Percentiles rank a stretch among this genome's conserved stretches.
Conservation (phyloP, 2,329 filamentous ascomycete species). For the Pestalotiopsis sp. region DNA sequence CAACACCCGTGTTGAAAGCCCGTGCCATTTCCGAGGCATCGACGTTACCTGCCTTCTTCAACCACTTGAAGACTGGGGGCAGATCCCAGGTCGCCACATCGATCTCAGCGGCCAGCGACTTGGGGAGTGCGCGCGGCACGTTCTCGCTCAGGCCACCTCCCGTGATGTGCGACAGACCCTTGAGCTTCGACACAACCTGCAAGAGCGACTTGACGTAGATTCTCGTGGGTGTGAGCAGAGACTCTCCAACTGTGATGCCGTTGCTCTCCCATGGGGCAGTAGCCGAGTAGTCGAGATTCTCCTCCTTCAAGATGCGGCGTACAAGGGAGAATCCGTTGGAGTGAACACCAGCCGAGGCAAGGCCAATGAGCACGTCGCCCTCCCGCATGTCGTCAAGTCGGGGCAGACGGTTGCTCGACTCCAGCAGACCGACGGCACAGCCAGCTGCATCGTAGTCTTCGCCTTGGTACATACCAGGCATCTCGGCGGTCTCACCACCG, state of each 20-base stretch:
- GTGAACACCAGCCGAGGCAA: slow-evolving; percentile 86
- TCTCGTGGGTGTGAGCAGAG: slow-evolving; percentile 83
- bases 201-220: slow-evolving; percentile 91
- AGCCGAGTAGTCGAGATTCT: slow-evolving; percentile 72
- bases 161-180: slow-evolving; percentile 96
- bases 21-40: slow-evolving; percentile 80
- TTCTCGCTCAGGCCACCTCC: slow-evolving; percentile 93
- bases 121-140: slow-evolving; percentile 89
- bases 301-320: slow-evolving; percentile 79
- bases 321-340: slow-evolving; percentile 99
- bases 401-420: slow-evolving; percentile 71
- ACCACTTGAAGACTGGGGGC: slow-evolving; percentile 83
- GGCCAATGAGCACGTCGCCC: slow-evolving; percentile 84
- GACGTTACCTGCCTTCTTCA: slow-evolving; percentile 75
- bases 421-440: slow-evolving; percentile 84
- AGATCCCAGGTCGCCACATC: slow-evolving; percentile 77
- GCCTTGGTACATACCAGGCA: slow-evolving; percentile 90
- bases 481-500: slow-evolving; percentile 97
- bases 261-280: slow-evolving; percentile 74
- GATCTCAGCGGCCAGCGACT: slow-evolving; percentile 76
- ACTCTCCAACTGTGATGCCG: slow-evolving; percentile 64
- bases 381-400: slow-evolving; percentile 73
- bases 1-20: slow-evolving; percentile 93
- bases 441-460: slow-evolving; percentile 94
- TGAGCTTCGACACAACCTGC: slow-evolving; percentile 68